phyloP scores from a whole-genome alignment of 148 eudicot species.

The Rheum nobile region DNA sequence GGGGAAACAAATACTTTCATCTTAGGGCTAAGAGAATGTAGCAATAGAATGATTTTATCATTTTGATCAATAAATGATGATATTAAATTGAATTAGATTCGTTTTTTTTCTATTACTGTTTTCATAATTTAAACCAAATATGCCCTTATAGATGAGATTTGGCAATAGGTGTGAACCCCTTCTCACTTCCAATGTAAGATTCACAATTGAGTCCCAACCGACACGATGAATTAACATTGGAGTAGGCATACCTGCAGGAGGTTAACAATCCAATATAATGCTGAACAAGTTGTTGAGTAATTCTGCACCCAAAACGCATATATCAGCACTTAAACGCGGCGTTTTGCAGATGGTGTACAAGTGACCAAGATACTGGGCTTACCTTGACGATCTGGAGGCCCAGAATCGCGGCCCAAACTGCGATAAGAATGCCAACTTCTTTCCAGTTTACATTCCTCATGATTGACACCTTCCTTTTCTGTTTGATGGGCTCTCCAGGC shows the following conservation, averaged over 20 bases:
- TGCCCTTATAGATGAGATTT: too few species aligned
- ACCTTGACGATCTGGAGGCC: constrained; percentile 56
- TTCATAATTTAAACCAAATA: too few species aligned
- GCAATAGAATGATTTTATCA: too few species aligned
- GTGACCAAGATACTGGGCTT: constrained; percentile 1
- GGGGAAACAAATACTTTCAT: too few species aligned
- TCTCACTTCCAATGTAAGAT: too few species aligned
- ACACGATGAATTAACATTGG: too few species aligned
- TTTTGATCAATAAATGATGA: too few species aligned
- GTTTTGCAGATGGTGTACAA: neutral
- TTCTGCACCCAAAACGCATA: neutral
- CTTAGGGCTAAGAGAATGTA: too few species aligned
- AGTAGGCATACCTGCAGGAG: constrained; percentile 28
- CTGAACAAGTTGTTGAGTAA: constrained; percentile 25
- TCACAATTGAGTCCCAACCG: too few species aligned
- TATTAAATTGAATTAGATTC: too few species aligned
- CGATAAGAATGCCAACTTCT: constrained; percentile 40
- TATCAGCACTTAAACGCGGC: neutral
- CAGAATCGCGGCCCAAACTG: constrained; percentile 61
- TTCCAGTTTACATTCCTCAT: constrained; percentile 51
- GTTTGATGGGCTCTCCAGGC: constrained; percentile 20
- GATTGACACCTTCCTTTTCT: constrained; percentile 39
- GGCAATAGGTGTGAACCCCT: too few species aligned
- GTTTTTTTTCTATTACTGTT: too few species aligned
- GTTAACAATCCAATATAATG: constrained; percentile 30